These are phyloP conservation scores for Malus fusca DNA, from an alignment of 306 rosid genomes.

Conservation along the genomic window DNA sequence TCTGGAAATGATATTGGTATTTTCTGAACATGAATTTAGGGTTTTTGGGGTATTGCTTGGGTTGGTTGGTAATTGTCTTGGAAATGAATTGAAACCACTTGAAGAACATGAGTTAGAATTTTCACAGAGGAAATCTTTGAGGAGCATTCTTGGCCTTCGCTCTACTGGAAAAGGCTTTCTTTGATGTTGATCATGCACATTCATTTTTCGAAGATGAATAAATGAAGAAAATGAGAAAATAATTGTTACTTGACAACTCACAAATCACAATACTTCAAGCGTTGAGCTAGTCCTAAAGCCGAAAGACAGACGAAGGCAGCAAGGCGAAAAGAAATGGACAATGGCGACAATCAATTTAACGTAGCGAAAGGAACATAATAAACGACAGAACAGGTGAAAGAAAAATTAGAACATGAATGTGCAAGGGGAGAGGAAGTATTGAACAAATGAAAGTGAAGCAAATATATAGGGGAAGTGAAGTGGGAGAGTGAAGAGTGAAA, in stretches of 20 bases:
- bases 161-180: conserved; percentile 30
- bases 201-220: conserved; percentile 14
- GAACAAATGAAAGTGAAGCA: not conserved
- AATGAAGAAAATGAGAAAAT: no score
- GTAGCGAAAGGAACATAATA: not conserved
- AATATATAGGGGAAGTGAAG: not conserved
- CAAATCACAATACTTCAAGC: not conserved
- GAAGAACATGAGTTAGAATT: conserved; percentile 42
- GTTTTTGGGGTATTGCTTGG: not conserved
- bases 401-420: not conserved
- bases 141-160: conserved; percentile 45
- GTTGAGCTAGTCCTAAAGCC: no score
- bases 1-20: not conserved
- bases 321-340: not conserved
- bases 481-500: not conserved
- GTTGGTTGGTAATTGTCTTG: conserved; percentile 26
- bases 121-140: conserved; percentile 64
- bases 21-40: not conserved
- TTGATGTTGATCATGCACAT: conserved; percentile 11
- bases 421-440: not conserved
- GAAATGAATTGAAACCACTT: conserved; percentile 45
- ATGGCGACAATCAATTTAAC: not conserved
- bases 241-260: not conserved
- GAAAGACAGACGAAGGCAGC: no score
- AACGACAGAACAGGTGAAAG: not conserved